Evolutionary conservation across 495 filamentous ascomycete species (phyloP), one percentile per base, ranked within the genome.

Genomic region (Trichocladium uniseriatum): DNA sequence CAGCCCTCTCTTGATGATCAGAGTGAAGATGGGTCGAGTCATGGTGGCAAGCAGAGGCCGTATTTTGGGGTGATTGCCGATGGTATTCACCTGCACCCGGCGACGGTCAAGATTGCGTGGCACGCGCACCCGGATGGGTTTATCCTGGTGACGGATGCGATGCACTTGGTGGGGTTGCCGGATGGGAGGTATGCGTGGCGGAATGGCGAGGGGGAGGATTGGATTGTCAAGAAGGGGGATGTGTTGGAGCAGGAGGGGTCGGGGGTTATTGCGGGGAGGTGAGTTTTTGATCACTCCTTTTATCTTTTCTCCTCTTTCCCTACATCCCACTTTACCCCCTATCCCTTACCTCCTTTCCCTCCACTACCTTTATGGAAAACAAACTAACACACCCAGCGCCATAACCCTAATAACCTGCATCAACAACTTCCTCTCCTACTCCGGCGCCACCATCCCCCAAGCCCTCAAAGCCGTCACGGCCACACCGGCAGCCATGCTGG

Each of bases 101-200:
- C 79, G 6, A 74, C 71, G 1, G 69, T 83, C 56, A 79, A 76
- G 58, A 78, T 84, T 15, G 81, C 81, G 0, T 81, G 69, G 59
- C 76, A 73, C 50, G 71, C 79, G 1, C 79, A 84, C 53, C 78
- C 79, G 0, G 66, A 72, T 4, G 81, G 81, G 1, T 77, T 80
- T 59, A 79, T 85, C 43, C 71, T 85, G 1, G 80, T 85, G 36
- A 83, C 81, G 2, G 81, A 84, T 54, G 81, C 81, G 19, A 83
- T 83, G 79, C 72, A 77, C 48, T 61, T 82, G 11, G 71, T 76
- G 0, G 87, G 87, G 0, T 65, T 90, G 40, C 79, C 79, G 0
- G 87, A 95, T 53, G 87, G 87, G 13, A 66, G 76, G 6, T 90
- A 91, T 53, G 74, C 79, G 47, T 89, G 85, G 85, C 86, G 78